Percentiles rank a stretch among this genome's conserved stretches.
These are phyloP conservation scores for Wickerhamiella musiphila DNA, from an alignment of 805 yeast species.

Conservation along the genomic window DNA sequence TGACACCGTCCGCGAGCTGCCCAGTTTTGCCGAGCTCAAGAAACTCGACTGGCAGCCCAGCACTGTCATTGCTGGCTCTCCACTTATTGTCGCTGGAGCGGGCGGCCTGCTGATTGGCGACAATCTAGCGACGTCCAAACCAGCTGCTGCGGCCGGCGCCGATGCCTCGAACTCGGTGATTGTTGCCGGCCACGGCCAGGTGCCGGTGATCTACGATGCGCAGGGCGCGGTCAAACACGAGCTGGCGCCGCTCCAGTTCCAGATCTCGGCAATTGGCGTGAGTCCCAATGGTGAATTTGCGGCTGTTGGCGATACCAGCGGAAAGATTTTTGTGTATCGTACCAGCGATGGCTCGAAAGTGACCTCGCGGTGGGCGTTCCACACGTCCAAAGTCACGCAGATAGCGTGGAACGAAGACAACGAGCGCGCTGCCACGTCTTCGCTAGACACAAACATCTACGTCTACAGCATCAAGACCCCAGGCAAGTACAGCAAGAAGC, in stretches of 20 bases:
- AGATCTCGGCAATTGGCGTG: conserved; percentile 44
- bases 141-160: no score
- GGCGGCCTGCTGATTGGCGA: conserved; percentile 6
- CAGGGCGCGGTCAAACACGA: conserved; percentile 29
- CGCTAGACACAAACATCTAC: conserved; percentile 67
- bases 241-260: conserved; percentile 36
- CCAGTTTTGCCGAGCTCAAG: conserved; percentile 23
- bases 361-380: conserved; percentile 93
- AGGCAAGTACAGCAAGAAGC: conserved; percentile 49
- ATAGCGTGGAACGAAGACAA: conserved; percentile 69
- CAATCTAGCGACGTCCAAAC: conserved; percentile 17
- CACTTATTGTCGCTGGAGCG: conserved; percentile 22
- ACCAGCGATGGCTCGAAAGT: conserved; percentile 32
- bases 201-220: conserved; percentile 27
- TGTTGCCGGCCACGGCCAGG: no score
- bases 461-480: conserved; percentile 70
- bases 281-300: conserved; percentile 52
- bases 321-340: conserved; percentile 66
- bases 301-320: conserved; percentile 77
- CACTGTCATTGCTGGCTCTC: conserved; percentile 25
- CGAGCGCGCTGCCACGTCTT: conserved; percentile 56
- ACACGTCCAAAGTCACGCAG: conserved; percentile 61
- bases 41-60: no score
- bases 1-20: conserved; percentile 37
- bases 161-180: conserved; percentile 34